These are phyloP conservation scores for Clarireedia paspali DNA, from an alignment of 2,329 filamentous ascomycete genomes.

Conservation along the genomic window DNA sequence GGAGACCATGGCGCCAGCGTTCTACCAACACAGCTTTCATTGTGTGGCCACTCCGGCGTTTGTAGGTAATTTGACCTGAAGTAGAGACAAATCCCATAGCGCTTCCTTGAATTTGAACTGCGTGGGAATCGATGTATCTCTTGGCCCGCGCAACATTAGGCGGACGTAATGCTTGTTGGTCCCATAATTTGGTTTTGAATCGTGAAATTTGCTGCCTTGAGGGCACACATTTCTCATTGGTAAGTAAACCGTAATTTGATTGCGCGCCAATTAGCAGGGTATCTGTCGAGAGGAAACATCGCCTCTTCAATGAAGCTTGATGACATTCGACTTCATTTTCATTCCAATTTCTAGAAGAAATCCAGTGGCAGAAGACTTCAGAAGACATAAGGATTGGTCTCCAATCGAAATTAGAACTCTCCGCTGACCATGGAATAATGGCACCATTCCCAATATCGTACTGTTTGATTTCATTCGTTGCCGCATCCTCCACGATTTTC, in stretches of 20 bases:
- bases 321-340: not conserved
- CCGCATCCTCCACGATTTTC: not conserved
- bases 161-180: conserved; percentile 9
- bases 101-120: conserved; percentile 10
- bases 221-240: not conserved
- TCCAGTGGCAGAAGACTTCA: not conserved
- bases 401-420: too few relatives aligned
- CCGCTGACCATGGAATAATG: conserved; percentile 11
- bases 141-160: conserved; percentile 8
- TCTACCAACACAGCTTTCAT: conserved; percentile 15
- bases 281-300: not conserved
- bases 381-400: not conserved
- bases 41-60: conserved; percentile 9
- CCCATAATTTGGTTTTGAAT: conserved; percentile 7
- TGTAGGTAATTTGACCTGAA: conserved; percentile 10
- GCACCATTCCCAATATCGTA: conserved; percentile 15
- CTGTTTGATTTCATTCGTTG: conserved; percentile 6
- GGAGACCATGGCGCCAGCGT: conserved; percentile 9
- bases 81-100: conserved; percentile 10
- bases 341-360: not conserved
- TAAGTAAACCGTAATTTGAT: not conserved
- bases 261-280: not conserved
- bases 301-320: not conserved
- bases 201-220: not conserved
- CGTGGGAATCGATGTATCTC: conserved; percentile 11